phyloP scores from a whole-genome alignment of 257 asterid species.

The Salvia hispanica region DNA sequence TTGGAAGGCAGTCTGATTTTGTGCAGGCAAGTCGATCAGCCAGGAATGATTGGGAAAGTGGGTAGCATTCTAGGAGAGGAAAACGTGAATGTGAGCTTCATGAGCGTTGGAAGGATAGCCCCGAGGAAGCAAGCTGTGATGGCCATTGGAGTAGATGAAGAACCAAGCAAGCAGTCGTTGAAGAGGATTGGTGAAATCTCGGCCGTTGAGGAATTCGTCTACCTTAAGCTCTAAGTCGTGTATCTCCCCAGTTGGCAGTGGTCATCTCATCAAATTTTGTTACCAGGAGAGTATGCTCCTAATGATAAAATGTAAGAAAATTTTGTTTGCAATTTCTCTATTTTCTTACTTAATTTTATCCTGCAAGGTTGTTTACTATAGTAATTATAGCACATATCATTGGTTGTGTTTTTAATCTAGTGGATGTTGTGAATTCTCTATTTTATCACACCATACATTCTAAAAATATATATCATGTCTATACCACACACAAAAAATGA shows the following conservation, averaged over 20 bases:
- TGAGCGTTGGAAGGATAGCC: conserved; percentile 86
- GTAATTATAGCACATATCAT: no score
- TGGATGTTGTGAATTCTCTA: not conserved
- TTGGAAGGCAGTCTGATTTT: conserved; percentile 87
- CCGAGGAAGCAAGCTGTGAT: conserved; percentile 90
- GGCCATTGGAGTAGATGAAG: conserved; percentile 97
- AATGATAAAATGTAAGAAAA: not conserved
- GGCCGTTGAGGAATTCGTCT: conserved; percentile 82
- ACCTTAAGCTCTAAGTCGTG: conserved; percentile 60
- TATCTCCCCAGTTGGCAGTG: conserved; percentile 23
- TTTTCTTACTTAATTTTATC: not conserved
- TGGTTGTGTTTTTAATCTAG: no score
- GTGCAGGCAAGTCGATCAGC: conserved; percentile 95
- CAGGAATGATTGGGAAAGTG: conserved; percentile 92
- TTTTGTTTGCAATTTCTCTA: conserved; percentile 7
- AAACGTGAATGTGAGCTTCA: conserved; percentile 86
- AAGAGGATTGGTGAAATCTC: conserved; percentile 84
- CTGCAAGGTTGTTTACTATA: not conserved
- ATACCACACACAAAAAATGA: not conserved
- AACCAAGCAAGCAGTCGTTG: conserved; percentile 72
- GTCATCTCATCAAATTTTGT: conserved; percentile 20
- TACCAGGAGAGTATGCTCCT: not conserved
- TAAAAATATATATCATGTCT: conserved; percentile 4
- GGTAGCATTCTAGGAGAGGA: conserved; percentile 83
- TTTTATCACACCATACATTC: not conserved